These are phyloP conservation scores for Hymenoscyphus linearis DNA, from an alignment of 2,329 filamentous ascomycete genomes.

Conservation along the genomic window DNA sequence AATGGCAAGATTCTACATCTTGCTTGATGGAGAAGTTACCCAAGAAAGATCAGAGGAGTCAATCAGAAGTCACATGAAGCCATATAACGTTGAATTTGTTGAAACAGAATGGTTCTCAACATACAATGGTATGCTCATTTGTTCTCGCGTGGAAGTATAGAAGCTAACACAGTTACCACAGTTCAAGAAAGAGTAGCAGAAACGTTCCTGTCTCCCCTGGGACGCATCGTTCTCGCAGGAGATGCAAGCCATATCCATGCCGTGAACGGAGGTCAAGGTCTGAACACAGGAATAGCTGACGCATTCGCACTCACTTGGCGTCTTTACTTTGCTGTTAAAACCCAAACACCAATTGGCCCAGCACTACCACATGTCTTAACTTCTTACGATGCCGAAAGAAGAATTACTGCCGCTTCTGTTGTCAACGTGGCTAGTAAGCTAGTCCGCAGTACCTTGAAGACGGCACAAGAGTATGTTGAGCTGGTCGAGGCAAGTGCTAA, in stretches of 20 bases:
- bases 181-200: constrained; percentile 12
- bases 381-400: constrained; percentile 42
- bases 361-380: constrained; percentile 29
- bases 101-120: constrained; percentile 46
- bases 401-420: constrained; percentile 39
- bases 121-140: constrained; percentile 38
- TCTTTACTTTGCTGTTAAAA: neutral
- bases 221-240: constrained; percentile 29
- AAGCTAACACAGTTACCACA: neutral
- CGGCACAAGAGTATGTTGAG: constrained; percentile 42
- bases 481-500: constrained; percentile 44
- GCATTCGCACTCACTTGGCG: constrained; percentile 37
- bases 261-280: constrained; percentile 13
- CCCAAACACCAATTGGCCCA: too few species aligned
- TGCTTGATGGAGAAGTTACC: constrained; percentile 42
- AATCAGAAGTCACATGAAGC: constrained; percentile 40
- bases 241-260: constrained; percentile 33
- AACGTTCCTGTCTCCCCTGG: constrained; percentile 2
- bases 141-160: neutral
- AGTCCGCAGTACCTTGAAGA: constrained; percentile 40
- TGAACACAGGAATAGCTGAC: constrained; percentile 34
- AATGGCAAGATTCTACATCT: constrained; percentile 43
- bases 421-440: constrained; percentile 43
- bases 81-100: constrained; percentile 39
- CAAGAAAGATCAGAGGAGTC: constrained; percentile 37